Base-by-base conservation (phyloP, 1,284 basidiomycete genomes). In the Tausonia pullulans region DNA sequence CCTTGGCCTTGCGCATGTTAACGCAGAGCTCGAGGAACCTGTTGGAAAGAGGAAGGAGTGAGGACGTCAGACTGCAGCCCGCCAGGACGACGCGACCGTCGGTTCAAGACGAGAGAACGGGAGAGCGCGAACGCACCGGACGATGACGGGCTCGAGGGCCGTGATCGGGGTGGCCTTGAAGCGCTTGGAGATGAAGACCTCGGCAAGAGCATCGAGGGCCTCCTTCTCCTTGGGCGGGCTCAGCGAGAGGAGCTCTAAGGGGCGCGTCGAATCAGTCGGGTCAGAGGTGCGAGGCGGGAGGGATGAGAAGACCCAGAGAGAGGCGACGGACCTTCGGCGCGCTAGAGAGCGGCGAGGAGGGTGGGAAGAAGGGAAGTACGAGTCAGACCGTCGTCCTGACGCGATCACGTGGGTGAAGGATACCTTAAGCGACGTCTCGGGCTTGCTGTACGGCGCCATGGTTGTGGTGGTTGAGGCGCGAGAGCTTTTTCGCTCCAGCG, bases 61-160 rank as follows among this genome's bases (percentile, higher is more conserved):
- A n/a, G 27, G 9, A 45, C 44, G 44, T 3, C 3, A 52, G 49
- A 43, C 4, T 49, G 8, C 48, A 59, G 58, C 44, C 9, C 2
- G 50, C 41, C 4, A 16, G 51, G 43, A 39, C 7, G 43, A 46
- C 2, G 16, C 9, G 27, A 27, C 27, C 11, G 52, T 39, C 6
- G 43, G 44, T 8, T 14, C 14, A 52, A n/a, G 41, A 8, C 8
- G 51, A 45, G 3, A 5, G 27, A 14, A 27, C 6, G n/a, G 54
- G 7, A 39, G 2, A 43, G 27, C 11, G 45, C 11, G 39, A 49
- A 66, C 83, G 75, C 89, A 90, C 60, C 90, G 86, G 69, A 92
- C 78, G 82, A 98, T 89, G 77, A 98, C 97, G 67, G 96, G 96
- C 77, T 98, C 95, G 63, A 98, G 84, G 8, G 88, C 86, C 5